phyloP scores from a whole-genome alignment of 352 stramenopile genomes.

The Globisporangium alternatum region DNA sequence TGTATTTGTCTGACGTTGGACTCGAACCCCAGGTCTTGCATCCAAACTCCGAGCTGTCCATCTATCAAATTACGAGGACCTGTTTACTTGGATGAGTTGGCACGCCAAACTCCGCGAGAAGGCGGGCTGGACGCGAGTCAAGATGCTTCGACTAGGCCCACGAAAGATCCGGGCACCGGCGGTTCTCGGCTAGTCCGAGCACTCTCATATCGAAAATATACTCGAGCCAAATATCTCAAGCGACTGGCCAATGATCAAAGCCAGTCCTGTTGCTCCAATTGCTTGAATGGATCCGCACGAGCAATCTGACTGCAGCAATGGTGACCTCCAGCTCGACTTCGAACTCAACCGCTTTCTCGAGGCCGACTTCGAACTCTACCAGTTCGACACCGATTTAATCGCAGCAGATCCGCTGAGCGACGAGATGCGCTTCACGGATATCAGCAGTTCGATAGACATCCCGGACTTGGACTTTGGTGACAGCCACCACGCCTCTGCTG shows the following conservation, averaged over 20 bases:
- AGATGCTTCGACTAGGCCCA: too few relatives aligned
- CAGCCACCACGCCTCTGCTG: neutral
- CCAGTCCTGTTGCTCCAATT: neutral
- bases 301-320: too few relatives aligned
- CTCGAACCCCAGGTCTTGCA: too few relatives aligned
- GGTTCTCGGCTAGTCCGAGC: neutral
- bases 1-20: too few relatives aligned
- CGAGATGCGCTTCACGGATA: constrained; percentile 11
- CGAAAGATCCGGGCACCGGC: too few relatives aligned
- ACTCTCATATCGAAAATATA: neutral
- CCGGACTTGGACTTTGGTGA: constrained; percentile 11
- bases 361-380: neutral
- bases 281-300: neutral
- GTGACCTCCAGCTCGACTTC: neutral
- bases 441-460: constrained; percentile 14
- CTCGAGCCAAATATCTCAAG: neutral
- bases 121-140: too few relatives aligned
- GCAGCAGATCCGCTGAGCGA: neutral
- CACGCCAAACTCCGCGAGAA: too few relatives aligned
- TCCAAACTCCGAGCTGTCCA: too few relatives aligned
- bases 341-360: neutral
- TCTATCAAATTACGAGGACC: too few relatives aligned
- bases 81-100: too few relatives aligned
- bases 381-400: neutral
- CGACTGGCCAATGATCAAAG: neutral